Conservation (phyloP, 768 basidiomycete species). For the Brasilioporus rufonigricans region DNA sequence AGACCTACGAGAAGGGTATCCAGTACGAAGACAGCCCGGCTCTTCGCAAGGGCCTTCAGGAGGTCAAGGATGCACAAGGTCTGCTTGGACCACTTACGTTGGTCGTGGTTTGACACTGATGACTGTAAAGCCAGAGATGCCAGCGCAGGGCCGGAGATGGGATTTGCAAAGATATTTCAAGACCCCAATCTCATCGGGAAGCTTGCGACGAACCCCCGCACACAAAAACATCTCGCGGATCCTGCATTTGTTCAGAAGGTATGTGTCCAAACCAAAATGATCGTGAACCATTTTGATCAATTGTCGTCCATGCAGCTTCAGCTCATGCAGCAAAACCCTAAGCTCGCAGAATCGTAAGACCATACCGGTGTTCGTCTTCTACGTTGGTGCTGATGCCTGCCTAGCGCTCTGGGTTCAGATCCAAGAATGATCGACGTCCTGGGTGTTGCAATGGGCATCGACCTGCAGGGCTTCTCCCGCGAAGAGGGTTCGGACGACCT, state of each 20-base stretch:
- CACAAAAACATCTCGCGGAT: conserved; percentile 80
- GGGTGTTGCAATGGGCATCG: conserved; percentile 90
- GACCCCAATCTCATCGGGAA: conserved; percentile 85
- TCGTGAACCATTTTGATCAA: neutral
- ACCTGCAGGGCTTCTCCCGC: conserved; percentile 82
- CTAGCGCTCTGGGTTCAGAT: conserved; percentile 60
- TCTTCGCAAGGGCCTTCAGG: conserved; percentile 82
- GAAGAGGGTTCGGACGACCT: conserved; percentile 83
- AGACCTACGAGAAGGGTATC: conserved; percentile 79
- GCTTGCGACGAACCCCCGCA: conserved; percentile 84
- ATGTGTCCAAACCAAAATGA: neutral
- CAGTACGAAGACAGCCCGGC: conserved; percentile 80
- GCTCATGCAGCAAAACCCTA: conserved; percentile 66
- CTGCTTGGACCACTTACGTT: conserved; percentile 8
- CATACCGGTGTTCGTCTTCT: neutral
- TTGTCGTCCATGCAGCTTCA: conserved; percentile 43
- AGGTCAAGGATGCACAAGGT: conserved; percentile 86
- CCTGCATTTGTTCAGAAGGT: conserved; percentile 76
- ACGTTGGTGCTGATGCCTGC: conserved; percentile 7
- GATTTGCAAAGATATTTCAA: conserved; percentile 72
- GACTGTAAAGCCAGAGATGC: conserved; percentile 34
- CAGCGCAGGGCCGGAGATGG: conserved; percentile 44
- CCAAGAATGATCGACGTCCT: conserved; percentile 93
- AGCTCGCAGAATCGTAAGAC: conserved; percentile 55
- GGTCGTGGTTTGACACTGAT: conserved; percentile 1